phyloP scores from a whole-genome alignment of 2,329 filamentous ascomycete genomes.

The Cyclaneusma minus region DNA sequence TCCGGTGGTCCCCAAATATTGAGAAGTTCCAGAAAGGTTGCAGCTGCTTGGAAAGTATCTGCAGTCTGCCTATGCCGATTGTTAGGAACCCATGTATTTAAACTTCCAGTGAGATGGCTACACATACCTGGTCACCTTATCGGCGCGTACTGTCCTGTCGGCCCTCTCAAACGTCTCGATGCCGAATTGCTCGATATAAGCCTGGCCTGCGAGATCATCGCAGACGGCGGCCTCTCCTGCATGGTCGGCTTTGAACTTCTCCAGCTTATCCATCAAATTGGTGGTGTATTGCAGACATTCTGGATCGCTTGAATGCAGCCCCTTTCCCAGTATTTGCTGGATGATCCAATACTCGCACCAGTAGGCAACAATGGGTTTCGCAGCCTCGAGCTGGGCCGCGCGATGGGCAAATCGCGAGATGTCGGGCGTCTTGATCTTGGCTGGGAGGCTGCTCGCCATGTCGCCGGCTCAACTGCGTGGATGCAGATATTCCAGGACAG shows the following conservation, averaged over 20 bases:
- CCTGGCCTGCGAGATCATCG: constrained; percentile 75
- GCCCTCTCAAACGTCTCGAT: constrained; percentile 76
- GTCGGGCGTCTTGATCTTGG: constrained; percentile 63
- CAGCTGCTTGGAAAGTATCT: constrained; percentile 83
- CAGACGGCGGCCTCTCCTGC: constrained; percentile 66
- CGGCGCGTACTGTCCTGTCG: constrained; percentile 64
- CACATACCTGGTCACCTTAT: constrained; percentile 62
- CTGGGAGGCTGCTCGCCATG: constrained; percentile 62
- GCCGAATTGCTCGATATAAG: constrained; percentile 89
- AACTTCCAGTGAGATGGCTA: constrained; percentile 1
- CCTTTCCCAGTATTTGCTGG: constrained; percentile 72
- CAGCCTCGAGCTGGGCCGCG: constrained; percentile 67
- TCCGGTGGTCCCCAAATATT: constrained; percentile 71
- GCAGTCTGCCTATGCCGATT: constrained; percentile 58
- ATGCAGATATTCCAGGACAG: too few relatives aligned
- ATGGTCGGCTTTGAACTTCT: constrained; percentile 61
- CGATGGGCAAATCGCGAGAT: constrained; percentile 72
- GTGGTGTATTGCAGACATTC: constrained; percentile 72
- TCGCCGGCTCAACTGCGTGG: too few relatives aligned
- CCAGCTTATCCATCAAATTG: constrained; percentile 78
- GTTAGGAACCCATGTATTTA: constrained; percentile 2
- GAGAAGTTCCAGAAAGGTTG: constrained; percentile 79
- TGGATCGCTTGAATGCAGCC: constrained; percentile 62
- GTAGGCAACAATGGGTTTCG: constrained; percentile 81
- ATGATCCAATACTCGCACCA: constrained; percentile 97